Conservation (phyloP, 495 filamentous ascomycete species). For the Neurospora africana region DNA sequence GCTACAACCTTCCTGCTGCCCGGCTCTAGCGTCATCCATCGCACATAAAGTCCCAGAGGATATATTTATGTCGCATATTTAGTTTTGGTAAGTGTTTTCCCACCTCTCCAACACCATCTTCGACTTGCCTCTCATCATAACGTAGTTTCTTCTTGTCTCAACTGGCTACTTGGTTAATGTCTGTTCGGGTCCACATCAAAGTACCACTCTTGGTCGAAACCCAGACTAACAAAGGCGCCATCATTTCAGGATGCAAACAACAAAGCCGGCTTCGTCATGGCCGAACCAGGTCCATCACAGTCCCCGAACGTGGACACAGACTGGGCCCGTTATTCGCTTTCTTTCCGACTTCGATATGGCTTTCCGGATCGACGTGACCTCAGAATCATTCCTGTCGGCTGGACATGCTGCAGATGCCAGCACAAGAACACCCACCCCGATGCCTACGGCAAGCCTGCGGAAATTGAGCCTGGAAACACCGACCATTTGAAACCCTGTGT, state of each 20-base stretch:
- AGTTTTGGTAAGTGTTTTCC: neutral
- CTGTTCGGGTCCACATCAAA: neutral
- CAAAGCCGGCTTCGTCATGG: neutral
- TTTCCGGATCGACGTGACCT: neutral
- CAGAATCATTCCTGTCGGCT: neutral
- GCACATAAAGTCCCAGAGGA: neutral
- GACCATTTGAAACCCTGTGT: neutral
- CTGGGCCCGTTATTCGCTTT: neutral
- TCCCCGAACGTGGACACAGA: neutral
- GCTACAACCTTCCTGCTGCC: neutral
- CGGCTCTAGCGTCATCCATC: neutral
- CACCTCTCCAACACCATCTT: neutral
- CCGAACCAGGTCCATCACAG: neutral
- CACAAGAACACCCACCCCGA: neutral
- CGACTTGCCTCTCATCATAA: neutral
- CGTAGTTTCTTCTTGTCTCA: neutral
- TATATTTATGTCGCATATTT: neutral
- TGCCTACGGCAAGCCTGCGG: neutral
- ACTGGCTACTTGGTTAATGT: neutral
- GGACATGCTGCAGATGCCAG: neutral
- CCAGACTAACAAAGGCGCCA: neutral
- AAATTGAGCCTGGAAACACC: neutral
- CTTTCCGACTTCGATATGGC: neutral
- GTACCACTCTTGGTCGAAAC: neutral
- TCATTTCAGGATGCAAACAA: neutral